These are phyloP conservation scores for Jatropha multifida DNA, from an alignment of 441 rosid species.

Conservation along the genomic window DNA sequence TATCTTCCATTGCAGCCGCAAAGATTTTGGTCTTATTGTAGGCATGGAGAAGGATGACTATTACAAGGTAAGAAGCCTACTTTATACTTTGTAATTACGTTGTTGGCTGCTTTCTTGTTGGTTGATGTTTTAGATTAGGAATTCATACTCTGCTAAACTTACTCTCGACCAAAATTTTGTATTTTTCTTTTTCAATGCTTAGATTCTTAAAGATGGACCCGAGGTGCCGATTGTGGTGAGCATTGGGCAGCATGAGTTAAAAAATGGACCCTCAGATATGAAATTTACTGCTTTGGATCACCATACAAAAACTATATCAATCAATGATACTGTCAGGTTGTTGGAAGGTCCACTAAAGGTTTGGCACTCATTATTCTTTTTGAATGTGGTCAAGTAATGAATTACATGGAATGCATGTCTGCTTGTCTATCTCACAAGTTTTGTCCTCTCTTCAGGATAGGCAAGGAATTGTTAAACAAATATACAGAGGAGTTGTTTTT, in stretches of 20 bases:
- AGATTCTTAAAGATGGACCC: slow-evolving; percentile 82
- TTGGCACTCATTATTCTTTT: slow-evolving; percentile 16
- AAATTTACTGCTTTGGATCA: slow-evolving; percentile 78
- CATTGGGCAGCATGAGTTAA: slow-evolving; percentile 53
- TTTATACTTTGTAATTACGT: slow-evolving; percentile 16
- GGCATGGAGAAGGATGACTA: slow-evolving; percentile 80
- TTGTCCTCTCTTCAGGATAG: slow-evolving; percentile 58
- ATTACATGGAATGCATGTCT: not conserved
- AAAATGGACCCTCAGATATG: slow-evolving; percentile 62
- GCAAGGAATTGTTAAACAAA: slow-evolving; percentile 82
- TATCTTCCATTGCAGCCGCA: slow-evolving; percentile 57
- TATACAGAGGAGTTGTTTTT: slow-evolving; percentile 78
- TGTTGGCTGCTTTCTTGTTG: slow-evolving; percentile 15
- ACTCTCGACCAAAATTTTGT: not conserved
- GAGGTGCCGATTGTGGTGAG: slow-evolving; percentile 60
- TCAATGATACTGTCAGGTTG: slow-evolving; percentile 71
- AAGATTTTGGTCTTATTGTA: slow-evolving; percentile 85
- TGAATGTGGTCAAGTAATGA: not conserved
- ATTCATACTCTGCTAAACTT: not conserved
- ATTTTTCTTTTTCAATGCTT: slow-evolving; percentile 25
- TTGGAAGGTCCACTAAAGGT: slow-evolving; percentile 88
- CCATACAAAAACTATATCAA: slow-evolving; percentile 53
- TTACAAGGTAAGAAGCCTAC: slow-evolving; percentile 57
- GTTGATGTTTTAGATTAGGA: not conserved
- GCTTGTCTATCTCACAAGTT: slow-evolving; percentile 13